Conservation (phyloP, 306 rosid species). For the Cicer cuneatum region DNA sequence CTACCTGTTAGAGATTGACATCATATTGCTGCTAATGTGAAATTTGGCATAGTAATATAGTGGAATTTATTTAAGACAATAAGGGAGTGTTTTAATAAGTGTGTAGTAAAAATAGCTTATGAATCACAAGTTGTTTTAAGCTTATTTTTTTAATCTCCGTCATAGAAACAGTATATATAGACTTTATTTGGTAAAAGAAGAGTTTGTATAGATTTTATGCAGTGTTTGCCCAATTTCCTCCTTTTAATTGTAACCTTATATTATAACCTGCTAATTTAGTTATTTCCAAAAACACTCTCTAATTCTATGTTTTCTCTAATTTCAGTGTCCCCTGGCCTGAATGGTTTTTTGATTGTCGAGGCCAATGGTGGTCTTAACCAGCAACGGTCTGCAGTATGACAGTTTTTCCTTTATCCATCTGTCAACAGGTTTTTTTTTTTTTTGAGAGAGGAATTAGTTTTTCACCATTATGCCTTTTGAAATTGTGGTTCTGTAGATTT, state of each 20-base stretch:
- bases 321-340: conserved; percentile 65
- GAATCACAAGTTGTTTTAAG: background rate
- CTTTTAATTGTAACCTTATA: background rate
- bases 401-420: background rate
- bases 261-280: background rate
- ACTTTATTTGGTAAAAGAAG: background rate
- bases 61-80: background rate
- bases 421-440: conserved; percentile 18
- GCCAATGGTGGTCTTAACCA: conserved; percentile 99
- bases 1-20: background rate
- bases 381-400: conserved; percentile 87
- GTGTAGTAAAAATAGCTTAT: background rate
- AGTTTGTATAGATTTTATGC: background rate
- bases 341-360: conserved; percentile 85
- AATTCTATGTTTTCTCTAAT: conserved; percentile 39
- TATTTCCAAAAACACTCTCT: background rate
- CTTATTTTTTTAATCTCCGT: background rate
- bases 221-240: background rate
- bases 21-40: conserved; percentile 25
- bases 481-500: conserved; percentile 61
- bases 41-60: conserved; percentile 2
- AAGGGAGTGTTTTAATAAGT: background rate
- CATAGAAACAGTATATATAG: background rate
- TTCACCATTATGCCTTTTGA: conserved; percentile 21
- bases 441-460: conserved; percentile 13